Evolutionary conservation across 2,329 filamentous ascomycete species (phyloP).

Genomic region (Colletotrichum horii): DNA sequence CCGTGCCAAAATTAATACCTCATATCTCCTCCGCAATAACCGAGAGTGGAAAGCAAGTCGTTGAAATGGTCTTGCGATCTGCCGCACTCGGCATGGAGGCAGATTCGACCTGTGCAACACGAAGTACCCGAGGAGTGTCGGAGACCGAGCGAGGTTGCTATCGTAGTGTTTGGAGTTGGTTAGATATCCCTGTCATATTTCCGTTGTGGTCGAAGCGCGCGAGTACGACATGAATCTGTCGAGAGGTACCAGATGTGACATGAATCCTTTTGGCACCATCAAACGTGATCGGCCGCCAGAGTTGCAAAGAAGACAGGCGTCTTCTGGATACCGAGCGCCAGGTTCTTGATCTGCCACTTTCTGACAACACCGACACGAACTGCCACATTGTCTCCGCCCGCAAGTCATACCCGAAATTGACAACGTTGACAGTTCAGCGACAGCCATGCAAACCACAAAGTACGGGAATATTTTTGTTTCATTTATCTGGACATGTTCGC

Average conservation of each 20-base stretch:
- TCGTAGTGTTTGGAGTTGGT: background rate
- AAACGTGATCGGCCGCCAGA: background rate
- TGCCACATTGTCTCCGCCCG: background rate
- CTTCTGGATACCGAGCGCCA: background rate
- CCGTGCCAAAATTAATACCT: background rate
- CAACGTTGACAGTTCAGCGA: background rate
- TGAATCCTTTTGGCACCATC: background rate
- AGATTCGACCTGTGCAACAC: background rate
- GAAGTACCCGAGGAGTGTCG: background rate
- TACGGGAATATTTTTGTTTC: background rate
- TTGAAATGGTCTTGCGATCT: background rate
- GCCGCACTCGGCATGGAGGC: background rate
- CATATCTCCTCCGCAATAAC: accelerated
- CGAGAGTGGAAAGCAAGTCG: background rate
- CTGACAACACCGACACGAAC: background rate
- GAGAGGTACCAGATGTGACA: background rate
- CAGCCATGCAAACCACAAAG: background rate
- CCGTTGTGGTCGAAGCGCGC: background rate
- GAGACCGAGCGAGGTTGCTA: background rate
- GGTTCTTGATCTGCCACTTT: background rate
- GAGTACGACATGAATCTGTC: background rate
- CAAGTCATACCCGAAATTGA: background rate
- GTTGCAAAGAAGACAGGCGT: background rate
- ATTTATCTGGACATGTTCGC: background rate
- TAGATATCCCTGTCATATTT: background rate